Evolutionary conservation across 805 yeast genomes (phyloP), one percentile per base, ranked within the genome.

Genomic region (Tetrapisispora arboricola): DNA sequence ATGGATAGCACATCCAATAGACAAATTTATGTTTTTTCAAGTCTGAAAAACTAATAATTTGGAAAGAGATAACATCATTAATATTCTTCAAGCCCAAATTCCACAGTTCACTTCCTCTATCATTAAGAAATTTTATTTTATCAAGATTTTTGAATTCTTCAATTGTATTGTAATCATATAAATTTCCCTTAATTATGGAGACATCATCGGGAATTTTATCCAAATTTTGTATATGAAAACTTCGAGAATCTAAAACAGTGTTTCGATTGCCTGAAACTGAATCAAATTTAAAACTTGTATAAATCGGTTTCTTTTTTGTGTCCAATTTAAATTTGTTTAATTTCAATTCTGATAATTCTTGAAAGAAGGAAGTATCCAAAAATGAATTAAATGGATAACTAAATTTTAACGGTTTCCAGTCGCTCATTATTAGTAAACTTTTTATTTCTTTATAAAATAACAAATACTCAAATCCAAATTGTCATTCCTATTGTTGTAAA

Each of bases 1-100:
- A 63, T 0, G 98, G 96, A 47, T 76, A 77, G 13, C 85, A 81
- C 48, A 84, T 72, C 98, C 99, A 94, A 61, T 92, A 88, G 54
- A 74, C 82, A 55, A 82, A 90, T 53, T 73, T 78, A 65, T 83
- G 88, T 62, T 83, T 85, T 59, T 92, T 92, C 56, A 92, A 70
- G 60, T 92, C 98, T 1, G 94, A 82, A 63, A 79, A 92, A 32
- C 87, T 70, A 22, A 88, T 64, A 1, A 84, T 49, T 4, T 64
- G 60, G 47, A 80, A 78, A 8, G 41, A 34, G 12, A 54, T 49
- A 34, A 51, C 44, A 6, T 47, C 32, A 36, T 55, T 49, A 6
- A 58, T 52, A 39, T 66, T 58, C 10, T 42, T 38, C 8, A 72
- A 13, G 16, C 55, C 51, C 6, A 67, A 6, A 48, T 55, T 9